Conservation (phyloP, 371 early-diverging fungal genomes). For the Mortierella sp. region DNA sequence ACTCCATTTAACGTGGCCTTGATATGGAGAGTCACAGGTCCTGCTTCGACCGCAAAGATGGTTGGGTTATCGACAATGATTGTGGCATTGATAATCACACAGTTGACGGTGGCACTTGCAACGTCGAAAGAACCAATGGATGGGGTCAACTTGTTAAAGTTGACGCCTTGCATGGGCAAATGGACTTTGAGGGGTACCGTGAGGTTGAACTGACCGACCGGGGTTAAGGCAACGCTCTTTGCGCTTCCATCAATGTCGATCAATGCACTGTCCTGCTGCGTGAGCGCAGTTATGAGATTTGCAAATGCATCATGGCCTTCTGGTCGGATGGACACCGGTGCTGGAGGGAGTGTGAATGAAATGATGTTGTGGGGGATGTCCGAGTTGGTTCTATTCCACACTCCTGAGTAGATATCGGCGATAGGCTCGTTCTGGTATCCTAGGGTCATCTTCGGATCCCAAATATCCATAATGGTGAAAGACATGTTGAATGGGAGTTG, state of each 20-base stretch:
- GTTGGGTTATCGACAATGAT: conserved; percentile 38
- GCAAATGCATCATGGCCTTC: conserved; percentile 20
- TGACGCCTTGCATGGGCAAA: conserved; percentile 21
- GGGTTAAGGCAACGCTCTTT: conserved; percentile 18
- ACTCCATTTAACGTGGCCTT: conserved; percentile 1
- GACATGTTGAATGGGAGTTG: conserved; percentile 40
- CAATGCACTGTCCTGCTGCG: conserved; percentile 14
- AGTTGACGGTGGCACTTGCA: conserved; percentile 17
- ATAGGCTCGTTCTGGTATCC: conserved; percentile 19
- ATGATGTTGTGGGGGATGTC: conserved; percentile 36
- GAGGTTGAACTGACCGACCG: conserved; percentile 32
- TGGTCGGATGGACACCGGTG: conserved; percentile 22
- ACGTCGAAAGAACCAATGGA: conserved; percentile 19
- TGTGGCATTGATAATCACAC: conserved; percentile 33
- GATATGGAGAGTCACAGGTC: conserved; percentile 23
- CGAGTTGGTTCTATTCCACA: conserved; percentile 32
- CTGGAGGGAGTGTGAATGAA: conserved; percentile 24
- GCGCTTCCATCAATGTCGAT: conserved; percentile 31
- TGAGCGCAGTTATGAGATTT: conserved; percentile 20
- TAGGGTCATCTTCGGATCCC: conserved; percentile 21
- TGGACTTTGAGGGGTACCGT: conserved; percentile 40
- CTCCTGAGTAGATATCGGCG: conserved; percentile 29
- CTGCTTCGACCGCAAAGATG: conserved; percentile 34
- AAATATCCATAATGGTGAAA: conserved; percentile 29
- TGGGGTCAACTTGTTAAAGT: conserved; percentile 25